These are phyloP conservation scores for Lactarius sp. DNA, from an alignment of 768 basidiomycete species.

Conservation along the genomic window DNA sequence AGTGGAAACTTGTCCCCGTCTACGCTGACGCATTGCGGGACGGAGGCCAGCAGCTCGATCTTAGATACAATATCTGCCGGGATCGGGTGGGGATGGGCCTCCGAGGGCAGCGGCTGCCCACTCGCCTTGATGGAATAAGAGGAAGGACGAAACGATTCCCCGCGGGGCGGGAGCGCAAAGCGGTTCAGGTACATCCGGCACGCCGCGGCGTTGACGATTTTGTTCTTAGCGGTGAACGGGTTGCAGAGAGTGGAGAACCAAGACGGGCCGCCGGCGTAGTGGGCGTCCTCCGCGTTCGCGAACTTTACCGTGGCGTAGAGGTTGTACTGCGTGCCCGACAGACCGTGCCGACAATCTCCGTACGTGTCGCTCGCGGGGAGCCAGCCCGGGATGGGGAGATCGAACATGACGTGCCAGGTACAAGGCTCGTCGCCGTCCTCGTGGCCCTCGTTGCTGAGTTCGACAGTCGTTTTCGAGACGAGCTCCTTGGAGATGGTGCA, in stretches of 20 bases:
- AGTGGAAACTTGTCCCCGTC: constrained; percentile 48
- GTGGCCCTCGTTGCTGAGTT: constrained; percentile 59
- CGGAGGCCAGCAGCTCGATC: constrained; percentile 58
- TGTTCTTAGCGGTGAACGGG: constrained; percentile 46
- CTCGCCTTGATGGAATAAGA: constrained; percentile 33
- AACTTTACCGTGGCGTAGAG: constrained; percentile 66
- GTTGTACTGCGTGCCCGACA: constrained; percentile 56
- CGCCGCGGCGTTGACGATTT: constrained; percentile 38
- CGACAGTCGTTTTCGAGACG: constrained; percentile 45
- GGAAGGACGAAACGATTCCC: constrained; percentile 35
- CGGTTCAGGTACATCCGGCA: constrained; percentile 48
- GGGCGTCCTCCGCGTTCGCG: constrained; percentile 37
- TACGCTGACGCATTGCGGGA: constrained; percentile 51
- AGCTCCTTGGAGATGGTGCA: constrained; percentile 64
- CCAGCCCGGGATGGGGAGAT: constrained; percentile 87
- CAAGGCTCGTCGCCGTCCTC: constrained; percentile 53
- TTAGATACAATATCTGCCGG: constrained; percentile 53
- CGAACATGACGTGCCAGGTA: constrained; percentile 75
- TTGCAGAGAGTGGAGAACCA: constrained; percentile 52
- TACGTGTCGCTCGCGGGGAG: constrained; percentile 54
- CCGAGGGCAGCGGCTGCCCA: constrained; percentile 10
- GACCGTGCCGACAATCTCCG: constrained; percentile 39
- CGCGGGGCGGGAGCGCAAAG: constrained; percentile 38
- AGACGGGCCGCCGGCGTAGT: constrained; percentile 33
- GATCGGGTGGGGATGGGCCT: constrained; percentile 34